Base-by-base conservation (phyloP, 2,329 filamentous ascomycete genomes). In the Penicillium hordei region DNA sequence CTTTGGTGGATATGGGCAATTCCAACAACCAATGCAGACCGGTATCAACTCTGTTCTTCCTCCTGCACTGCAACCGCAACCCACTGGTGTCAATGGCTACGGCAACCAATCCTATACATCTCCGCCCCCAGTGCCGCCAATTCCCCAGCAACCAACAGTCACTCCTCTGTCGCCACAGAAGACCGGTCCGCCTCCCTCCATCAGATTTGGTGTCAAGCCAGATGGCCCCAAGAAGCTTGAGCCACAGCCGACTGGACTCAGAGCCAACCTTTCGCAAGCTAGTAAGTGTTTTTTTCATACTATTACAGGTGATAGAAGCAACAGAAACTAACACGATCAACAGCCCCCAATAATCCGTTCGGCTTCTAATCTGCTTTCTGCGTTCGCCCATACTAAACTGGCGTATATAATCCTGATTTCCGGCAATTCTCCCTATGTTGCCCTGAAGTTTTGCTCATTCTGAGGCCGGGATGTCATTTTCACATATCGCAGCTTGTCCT, bases 221-320 rank as follows among this genome's bases (percentile, higher is more conserved):
- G 85, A 87, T 48, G 79, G 86, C 29, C 79, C 86, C 31, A 91
- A 92, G 76, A 94, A 90, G 75, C 78, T 97, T 67, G 82, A 85
- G 60, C 87, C 93, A 31, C 94, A 97, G 78, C 84, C 91, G 29
- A 99, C 94, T 7, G 94, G 94, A 63, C 82, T 89, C 68, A 87
- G 90, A 79, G 94, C 94, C 56, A 97, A 97, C 74, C 82, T 99
- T 65, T 83, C 90, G 52, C 90, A 95, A 86, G 94, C 94, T 70
- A 99, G 93, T 97, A 88, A 89, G 93, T 93, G 57, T 31, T 46
- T 48, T 46, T 48, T 39, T 36, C 27, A 39, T n/a, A 23, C 36
- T 15, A 4, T 34, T 19, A 23, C 5, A 19, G n/a, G 15, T 4
- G 13, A 34, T 25, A n/a, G 10, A n/a, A 13, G 15, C 3, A 51